These are phyloP conservation scores for Diplodia mutila DNA, from an alignment of 2,329 filamentous ascomycete genomes.

Conservation along the genomic window DNA sequence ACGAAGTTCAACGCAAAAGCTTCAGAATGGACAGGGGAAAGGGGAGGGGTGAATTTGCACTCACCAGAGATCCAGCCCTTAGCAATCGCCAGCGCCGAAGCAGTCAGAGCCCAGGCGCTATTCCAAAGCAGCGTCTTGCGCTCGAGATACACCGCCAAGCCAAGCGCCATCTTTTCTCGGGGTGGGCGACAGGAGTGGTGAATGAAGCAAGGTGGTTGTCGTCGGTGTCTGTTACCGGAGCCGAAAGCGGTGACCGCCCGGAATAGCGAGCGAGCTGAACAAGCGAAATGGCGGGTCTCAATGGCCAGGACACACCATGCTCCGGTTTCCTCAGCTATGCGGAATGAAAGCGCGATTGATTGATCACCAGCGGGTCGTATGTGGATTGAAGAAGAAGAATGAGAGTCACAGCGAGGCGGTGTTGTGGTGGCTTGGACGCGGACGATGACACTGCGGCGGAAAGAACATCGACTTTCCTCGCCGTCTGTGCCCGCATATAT, in stretches of 20 bases:
- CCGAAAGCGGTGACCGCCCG: conserved; percentile 19
- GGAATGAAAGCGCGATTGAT: conserved; percentile 6
- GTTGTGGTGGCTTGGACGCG: conserved; percentile 10
- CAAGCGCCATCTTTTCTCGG: conserved; percentile 10
- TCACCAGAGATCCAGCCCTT: conserved; percentile 22
- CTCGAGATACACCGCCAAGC: conserved; percentile 21
- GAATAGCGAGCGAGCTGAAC: conserved; percentile 1
- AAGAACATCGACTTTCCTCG: conserved; percentile 22
- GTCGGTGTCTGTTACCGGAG: conserved; percentile 18
- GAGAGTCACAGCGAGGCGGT: conserved; percentile 17
- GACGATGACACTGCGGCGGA: background rate
- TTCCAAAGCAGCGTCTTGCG: conserved; percentile 22
- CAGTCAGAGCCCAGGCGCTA: background rate
- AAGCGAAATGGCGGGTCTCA: background rate
- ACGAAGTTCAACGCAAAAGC: background rate
- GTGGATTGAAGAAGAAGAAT: background rate
- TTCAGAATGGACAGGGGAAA: background rate
- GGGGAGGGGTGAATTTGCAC: background rate
- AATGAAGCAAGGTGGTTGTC: background rate
- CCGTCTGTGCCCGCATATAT: background rate
- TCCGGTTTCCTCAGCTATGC: conserved; percentile 3
- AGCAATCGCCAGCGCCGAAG: background rate
- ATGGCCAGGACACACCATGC: background rate
- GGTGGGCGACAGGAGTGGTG: background rate
- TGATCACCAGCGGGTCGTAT: background rate